Evolutionary conservation across 768 basidiomycete genomes (phyloP).

Genomic region (Trametes gibbosa): DNA sequence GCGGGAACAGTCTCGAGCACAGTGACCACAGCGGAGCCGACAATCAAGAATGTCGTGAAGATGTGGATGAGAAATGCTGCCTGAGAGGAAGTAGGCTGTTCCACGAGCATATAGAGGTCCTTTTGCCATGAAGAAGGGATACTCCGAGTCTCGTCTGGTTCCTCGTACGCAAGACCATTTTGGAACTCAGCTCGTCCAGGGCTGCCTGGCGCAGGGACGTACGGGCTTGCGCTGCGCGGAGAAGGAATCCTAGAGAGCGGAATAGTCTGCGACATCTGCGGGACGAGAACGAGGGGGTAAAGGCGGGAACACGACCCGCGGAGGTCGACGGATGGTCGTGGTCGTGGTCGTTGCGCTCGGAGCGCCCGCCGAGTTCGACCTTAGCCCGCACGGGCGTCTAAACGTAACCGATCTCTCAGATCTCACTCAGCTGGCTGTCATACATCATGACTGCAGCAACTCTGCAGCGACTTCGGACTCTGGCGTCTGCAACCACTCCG

Average conservation of each 20-base stretch:
- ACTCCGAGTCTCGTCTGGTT: slow-evolving; percentile 14
- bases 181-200: slow-evolving; percentile 6
- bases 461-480: too few relatives aligned
- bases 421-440: too few relatives aligned
- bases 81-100: slow-evolving; percentile 73
- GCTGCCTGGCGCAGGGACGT: slow-evolving; percentile 6
- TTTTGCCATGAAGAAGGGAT: slow-evolving; percentile 56
- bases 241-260: slow-evolving; percentile 10
- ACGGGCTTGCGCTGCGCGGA: not conserved
- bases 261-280: slow-evolving; percentile 13
- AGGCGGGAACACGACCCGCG: not conserved
- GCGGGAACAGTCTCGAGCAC: slow-evolving; percentile 78
- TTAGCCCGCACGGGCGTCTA: not conserved
- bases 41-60: slow-evolving; percentile 65
- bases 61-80: slow-evolving; percentile 78
- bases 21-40: slow-evolving; percentile 73
- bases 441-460: too few relatives aligned
- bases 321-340: slow-evolving; percentile 1
- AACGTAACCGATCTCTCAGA: too few relatives aligned
- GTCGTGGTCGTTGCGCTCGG: slow-evolving; percentile 4
- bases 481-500: too few relatives aligned
- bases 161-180: slow-evolving; percentile 17
- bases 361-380: not conserved
- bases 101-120: slow-evolving; percentile 66
- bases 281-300: not conserved